These are phyloP conservation scores for Garcia nutans DNA, from an alignment of 345 rosid genomes.

Conservation along the genomic window DNA sequence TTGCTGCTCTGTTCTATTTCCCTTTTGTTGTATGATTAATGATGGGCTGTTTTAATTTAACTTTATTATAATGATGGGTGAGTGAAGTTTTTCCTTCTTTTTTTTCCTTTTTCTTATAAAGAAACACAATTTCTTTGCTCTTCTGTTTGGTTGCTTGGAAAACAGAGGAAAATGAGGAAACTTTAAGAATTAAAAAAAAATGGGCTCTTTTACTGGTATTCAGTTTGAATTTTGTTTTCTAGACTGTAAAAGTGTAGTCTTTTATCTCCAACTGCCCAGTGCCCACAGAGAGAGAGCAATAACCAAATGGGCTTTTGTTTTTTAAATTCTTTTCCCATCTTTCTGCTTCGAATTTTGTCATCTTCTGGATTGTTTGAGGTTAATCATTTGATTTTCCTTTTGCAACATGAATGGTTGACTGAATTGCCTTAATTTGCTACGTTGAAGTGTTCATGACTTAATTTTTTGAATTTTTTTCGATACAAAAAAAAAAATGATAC, in stretches of 20 bases:
- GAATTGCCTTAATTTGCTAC: neutral
- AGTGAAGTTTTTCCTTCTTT: neutral
- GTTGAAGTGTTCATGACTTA: neutral
- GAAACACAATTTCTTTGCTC: neutral
- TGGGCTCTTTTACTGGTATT: neutral
- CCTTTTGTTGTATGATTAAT: neutral
- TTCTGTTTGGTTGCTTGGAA: slow-evolving; percentile 15
- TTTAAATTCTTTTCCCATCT: neutral
- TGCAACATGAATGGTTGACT: neutral
- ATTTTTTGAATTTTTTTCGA: neutral
- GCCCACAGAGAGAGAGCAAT: neutral
- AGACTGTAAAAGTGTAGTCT: neutral
- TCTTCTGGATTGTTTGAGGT: neutral
- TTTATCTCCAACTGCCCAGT: neutral
- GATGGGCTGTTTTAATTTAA: slow-evolving; percentile 7
- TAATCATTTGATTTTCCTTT: neutral
- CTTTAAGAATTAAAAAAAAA: neutral
- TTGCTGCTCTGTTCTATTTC: neutral
- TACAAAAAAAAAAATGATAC: neutral
- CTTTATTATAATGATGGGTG: neutral
- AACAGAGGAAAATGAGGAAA: neutral
- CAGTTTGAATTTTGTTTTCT: neutral
- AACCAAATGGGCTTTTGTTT: neutral
- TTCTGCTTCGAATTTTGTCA: neutral
- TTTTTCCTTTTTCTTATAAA: neutral